Base-by-base conservation (phyloP, 352 stramenopile species). In the Phytophthora sp. region DNA sequence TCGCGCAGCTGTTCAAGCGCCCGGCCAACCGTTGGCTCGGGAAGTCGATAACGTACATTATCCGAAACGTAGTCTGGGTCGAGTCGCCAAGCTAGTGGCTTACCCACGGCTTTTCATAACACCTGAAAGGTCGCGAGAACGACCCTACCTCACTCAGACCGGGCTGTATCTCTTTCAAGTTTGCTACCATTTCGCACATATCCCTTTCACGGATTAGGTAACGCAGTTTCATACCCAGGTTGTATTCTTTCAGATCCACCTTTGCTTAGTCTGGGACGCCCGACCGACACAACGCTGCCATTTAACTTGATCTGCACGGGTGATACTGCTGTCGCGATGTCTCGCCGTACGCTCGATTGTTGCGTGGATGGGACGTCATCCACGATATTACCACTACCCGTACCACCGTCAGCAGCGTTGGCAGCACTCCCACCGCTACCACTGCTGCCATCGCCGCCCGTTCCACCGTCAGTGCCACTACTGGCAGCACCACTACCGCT, bases 1-100 rank as follows among this genome's bases (percentile, higher is more conserved):
- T 55, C 47, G 8, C 16, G 16, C 23, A 53, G 20, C 12, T 52
- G 39, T 7, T 54, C 15, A 31, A 62, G 41, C 8, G 41, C 41
- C 1, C n/a, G 23, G 39, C 39, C 35, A 26, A 63, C n/a, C 2
- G 24, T 39, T 41, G 42, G 7, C n/a, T 39, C 21, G 2, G 56
- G 44, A 11, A 63, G 31, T 3, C 31, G 27, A 21, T 39, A 63
- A 2, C n/a, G 24, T 18, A 63, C 56, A 3, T 4, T 27, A 12
- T 56, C 56, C 3, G 11, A 7, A 24, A 49, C 31, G 7, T 33
- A 47, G 2, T 30, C 23, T 1, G 18, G 1, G 27, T 51, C 56
- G 0, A 39, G 20, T 38, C 35, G 29, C 21, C 26, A 38, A 2
- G 30, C 27, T 30, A 41, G 31, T 11, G 21, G 15, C n/a, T 49